A percentile compares a stretch with the other conserved stretches of the same genome.
phyloP scores from a whole-genome alignment of 805 yeast species.

The Scheffersomyces spartinae region DNA sequence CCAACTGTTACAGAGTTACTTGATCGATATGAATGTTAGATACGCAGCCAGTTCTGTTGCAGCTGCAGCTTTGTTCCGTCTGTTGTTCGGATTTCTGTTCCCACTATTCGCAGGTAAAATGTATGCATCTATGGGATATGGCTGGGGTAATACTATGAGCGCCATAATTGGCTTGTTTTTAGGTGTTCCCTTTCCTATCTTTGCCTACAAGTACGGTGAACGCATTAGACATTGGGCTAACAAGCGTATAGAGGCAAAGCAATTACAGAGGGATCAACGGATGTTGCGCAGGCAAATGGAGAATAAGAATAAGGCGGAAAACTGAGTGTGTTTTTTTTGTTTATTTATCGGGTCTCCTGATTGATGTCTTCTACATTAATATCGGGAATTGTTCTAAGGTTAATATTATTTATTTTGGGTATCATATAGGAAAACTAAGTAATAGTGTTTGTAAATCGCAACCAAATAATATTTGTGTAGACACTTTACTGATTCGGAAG shows the following conservation, averaged over 20 bases:
- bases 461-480: no score
- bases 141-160: constrained; percentile 61
- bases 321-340: background rate
- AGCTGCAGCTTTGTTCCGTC: constrained; percentile 58
- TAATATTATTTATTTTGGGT: background rate
- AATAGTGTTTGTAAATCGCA: constrained; percentile 1
- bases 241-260: constrained; percentile 32
- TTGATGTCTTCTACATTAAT: background rate
- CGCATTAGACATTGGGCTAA: constrained; percentile 47
- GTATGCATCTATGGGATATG: constrained; percentile 49
- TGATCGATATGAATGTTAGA: constrained; percentile 60
- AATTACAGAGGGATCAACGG: constrained; percentile 32
- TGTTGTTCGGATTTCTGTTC: constrained; percentile 56
- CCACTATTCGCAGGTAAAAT: constrained; percentile 53
- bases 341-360: background rate
- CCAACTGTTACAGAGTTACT: constrained; percentile 54
- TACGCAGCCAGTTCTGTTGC: constrained; percentile 62
- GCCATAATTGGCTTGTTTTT: constrained; percentile 44
- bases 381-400: background rate
- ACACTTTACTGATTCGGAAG: background rate
- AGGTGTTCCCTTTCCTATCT: constrained; percentile 59
- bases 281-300: constrained; percentile 22
- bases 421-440: background rate
- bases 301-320: constrained; percentile 6
- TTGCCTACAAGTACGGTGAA: constrained; percentile 47